Percentiles rank a stretch among this genome's conserved stretches.
Conservation (phyloP, 306 rosid species). For the Castanea mollissima region DNA sequence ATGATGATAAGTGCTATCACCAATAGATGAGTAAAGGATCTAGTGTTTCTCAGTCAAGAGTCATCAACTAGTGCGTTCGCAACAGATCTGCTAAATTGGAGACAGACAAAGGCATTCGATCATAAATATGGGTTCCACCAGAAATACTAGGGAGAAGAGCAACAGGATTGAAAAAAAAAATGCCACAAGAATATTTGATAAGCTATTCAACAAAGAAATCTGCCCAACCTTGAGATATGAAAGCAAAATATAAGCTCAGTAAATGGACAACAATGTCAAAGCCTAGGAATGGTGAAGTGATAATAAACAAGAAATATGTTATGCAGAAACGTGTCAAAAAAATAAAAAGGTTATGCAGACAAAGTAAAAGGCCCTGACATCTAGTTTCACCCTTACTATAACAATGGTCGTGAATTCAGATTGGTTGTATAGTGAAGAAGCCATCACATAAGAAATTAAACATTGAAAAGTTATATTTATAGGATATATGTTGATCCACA, state of each 20-base stretch:
- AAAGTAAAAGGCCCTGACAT: no score
- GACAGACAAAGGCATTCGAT: not conserved
- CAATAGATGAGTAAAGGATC: not conserved
- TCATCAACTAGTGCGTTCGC: not conserved
- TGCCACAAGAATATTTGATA: not conserved
- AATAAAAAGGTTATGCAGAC: no score
- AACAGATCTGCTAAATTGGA: not conserved
- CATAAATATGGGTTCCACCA: not conserved
- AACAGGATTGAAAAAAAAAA: not conserved
- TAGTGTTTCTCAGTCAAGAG: not conserved
- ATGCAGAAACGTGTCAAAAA: not conserved
- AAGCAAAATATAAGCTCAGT: not conserved
- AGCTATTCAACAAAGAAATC: not conserved
- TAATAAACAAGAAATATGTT: not conserved
- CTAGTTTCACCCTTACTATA: not conserved
- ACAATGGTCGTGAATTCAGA: not conserved
- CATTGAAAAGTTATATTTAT: no score
- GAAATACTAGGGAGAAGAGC: not conserved
- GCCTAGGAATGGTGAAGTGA: not conserved
- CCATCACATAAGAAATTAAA: no score
- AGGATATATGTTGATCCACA: no score
- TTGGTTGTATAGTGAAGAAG: not conserved
- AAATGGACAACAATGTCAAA: not conserved
- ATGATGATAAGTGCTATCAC: not conserved
- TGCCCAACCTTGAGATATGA: not conserved